Percentiles rank a stretch among this genome's conserved stretches.
Conservation (phyloP, 2,329 filamentous ascomycete genomes). For the Helminthosporium solani region DNA sequence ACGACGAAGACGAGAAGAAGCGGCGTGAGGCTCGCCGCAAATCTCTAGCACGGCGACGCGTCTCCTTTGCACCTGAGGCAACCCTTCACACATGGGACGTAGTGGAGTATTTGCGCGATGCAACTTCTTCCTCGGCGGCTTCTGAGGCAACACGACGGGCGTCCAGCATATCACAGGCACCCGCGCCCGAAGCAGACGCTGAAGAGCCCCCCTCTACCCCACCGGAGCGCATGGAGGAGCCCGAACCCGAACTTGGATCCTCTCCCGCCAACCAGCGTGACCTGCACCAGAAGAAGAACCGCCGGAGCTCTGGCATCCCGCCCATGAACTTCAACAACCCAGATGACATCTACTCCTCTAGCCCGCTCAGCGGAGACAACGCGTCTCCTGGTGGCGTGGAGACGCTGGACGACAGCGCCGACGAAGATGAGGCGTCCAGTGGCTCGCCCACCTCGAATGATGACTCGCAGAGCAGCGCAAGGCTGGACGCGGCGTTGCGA, state of each 20-base stretch:
- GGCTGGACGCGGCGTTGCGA: constrained; percentile 74
- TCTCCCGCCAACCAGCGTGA: constrained; percentile 67
- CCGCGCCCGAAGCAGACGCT: constrained; percentile 47
- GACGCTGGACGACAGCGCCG: constrained; percentile 56
- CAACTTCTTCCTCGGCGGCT: constrained; percentile 70
- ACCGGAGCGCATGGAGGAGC: constrained; percentile 61
- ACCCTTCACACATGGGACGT: constrained; percentile 97
- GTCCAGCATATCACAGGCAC: constrained; percentile 57
- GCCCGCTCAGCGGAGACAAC: constrained; percentile 67
- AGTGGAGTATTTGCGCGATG: constrained; percentile 84
- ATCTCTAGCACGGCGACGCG: constrained; percentile 84
- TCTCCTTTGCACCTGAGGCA: constrained; percentile 95
- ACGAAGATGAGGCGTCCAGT: constrained; percentile 73
- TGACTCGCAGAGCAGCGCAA: constrained; percentile 67
- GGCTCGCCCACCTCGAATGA: constrained; percentile 52
- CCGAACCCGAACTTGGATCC: constrained; percentile 57
- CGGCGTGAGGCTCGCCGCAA: constrained; percentile 87
- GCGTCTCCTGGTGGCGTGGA: constrained; percentile 43
- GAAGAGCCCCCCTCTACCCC: constrained; percentile 63
- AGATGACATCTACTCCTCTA: constrained; percentile 70
- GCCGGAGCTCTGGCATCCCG: constrained; percentile 67
- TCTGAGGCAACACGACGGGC: constrained; percentile 74
- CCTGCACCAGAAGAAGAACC: constrained; percentile 60
- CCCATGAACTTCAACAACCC: constrained; percentile 65
- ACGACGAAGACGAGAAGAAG: constrained; percentile 59